Evolutionary conservation across 768 basidiomycete genomes (phyloP).

Genomic region (Cystofilobasidium capitatum): DNA sequence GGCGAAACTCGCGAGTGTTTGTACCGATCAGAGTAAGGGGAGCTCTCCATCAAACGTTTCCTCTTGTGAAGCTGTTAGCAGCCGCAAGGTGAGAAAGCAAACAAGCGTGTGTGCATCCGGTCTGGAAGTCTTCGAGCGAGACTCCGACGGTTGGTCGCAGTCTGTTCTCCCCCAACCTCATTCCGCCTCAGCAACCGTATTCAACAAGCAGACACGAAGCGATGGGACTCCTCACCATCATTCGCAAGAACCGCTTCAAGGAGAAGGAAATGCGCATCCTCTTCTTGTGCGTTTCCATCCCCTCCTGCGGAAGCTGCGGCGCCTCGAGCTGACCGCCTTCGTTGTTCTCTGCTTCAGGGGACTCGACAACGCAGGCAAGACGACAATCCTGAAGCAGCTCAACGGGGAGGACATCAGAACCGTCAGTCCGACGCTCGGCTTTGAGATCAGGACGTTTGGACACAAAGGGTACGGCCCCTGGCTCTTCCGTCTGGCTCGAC

Average conservation of each 20-base stretch:
- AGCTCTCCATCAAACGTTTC: no score
- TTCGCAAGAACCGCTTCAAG: conserved; percentile 88
- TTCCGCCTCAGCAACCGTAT: no score
- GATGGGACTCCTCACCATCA: conserved; percentile 94
- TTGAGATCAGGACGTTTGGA: conserved; percentile 95
- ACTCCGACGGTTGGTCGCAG: no score
- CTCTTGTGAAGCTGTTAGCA: no score
- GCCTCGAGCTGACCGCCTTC: background rate
- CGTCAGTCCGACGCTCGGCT: conserved; percentile 89
- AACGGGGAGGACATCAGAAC: conserved; percentile 80
- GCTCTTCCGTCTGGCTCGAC: conserved; percentile 30
- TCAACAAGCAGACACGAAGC: no score
- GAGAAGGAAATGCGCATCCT: conserved; percentile 94
- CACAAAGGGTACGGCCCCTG: conserved; percentile 63
- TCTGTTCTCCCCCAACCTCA: no score
- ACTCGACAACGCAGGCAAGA: conserved; percentile 97
- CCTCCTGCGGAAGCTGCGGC: background rate
- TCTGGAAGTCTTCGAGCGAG: no score
- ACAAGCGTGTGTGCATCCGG: no score
- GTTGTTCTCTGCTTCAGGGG: conserved; percentile 50
- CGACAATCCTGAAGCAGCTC: conserved; percentile 90
- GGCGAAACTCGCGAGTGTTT: no score
- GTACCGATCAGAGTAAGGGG: no score
- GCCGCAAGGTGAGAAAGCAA: no score
- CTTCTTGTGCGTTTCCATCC: conserved; percentile 47